Percentiles rank a stretch among this genome's conserved stretches.
Conservation (phyloP, 164 flowering plant species). For the Chloranthus sessilifolius region DNA sequence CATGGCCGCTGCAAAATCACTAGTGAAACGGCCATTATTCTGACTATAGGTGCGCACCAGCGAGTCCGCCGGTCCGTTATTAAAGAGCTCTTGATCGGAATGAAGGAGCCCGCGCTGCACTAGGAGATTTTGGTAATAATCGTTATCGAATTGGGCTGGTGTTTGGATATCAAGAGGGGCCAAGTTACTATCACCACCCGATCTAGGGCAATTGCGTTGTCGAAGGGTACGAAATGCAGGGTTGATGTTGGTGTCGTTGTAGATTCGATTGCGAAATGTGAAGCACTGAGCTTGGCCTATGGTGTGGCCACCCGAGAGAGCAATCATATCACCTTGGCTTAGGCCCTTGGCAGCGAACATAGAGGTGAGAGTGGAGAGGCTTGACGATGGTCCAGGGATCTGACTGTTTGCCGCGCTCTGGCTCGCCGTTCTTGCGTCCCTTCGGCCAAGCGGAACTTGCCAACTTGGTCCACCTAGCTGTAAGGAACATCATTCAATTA, state of each 20-base stretch:
- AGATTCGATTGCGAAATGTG: background rate
- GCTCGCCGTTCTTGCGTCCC: background rate
- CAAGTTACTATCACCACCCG: background rate
- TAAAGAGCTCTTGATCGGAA: conserved; percentile 2
- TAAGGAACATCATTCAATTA: background rate
- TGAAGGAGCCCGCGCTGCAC: background rate
- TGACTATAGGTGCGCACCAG: background rate
- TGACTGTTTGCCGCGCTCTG: background rate
- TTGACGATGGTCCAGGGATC: background rate
- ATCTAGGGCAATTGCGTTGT: background rate
- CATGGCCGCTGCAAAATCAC: background rate
- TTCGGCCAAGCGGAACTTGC: background rate
- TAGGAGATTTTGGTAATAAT: background rate
- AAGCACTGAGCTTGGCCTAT: background rate
- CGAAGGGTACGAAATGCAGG: background rate
- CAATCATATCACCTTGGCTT: background rate
- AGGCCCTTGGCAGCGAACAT: background rate
- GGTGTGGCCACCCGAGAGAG: background rate
- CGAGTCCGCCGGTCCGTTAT: background rate
- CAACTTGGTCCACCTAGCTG: conserved; percentile 1
- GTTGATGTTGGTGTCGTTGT: background rate
- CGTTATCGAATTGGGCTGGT: background rate
- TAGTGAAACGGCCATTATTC: background rate
- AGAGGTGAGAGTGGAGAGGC: background rate
- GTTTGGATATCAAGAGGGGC: background rate